A percentile compares a stretch with the other conserved stretches of the same genome.
These are phyloP conservation scores for Ascochyta rabiei DNA, from an alignment of 2,329 filamentous ascomycete species.

Conservation along the genomic window DNA sequence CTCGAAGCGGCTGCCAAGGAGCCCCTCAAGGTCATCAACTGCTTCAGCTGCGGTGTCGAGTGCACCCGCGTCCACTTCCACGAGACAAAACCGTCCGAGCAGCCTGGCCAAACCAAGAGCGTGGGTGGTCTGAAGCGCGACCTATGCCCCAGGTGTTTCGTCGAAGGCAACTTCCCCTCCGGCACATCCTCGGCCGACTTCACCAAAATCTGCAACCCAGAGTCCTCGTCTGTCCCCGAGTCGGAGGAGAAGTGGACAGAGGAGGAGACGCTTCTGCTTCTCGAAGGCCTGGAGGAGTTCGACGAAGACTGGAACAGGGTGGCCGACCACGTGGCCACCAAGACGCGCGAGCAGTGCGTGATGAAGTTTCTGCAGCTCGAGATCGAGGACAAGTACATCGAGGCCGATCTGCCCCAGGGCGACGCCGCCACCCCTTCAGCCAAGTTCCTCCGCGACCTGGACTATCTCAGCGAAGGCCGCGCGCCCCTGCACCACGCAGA, in stretches of 20 bases:
- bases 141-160: slow-evolving; percentile 87
- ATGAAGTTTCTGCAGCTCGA: slow-evolving; percentile 95
- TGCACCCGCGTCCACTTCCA: slow-evolving; percentile 77
- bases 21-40: slow-evolving; percentile 73
- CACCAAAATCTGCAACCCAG: slow-evolving; percentile 86
- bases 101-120: slow-evolving; percentile 57
- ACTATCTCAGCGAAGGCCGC: slow-evolving; percentile 72
- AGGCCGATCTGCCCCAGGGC: slow-evolving; percentile 69
- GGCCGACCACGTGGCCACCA: slow-evolving; percentile 87
- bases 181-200: slow-evolving; percentile 83
- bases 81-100: slow-evolving; percentile 65
- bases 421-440: slow-evolving; percentile 53
- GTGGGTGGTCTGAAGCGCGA: slow-evolving; percentile 74
- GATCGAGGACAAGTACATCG: slow-evolving; percentile 96
- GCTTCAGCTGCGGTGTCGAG: slow-evolving; percentile 90
- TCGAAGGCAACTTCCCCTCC: slow-evolving; percentile 80
- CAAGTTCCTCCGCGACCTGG: slow-evolving; percentile 57
- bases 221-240: slow-evolving; percentile 77
- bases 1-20: slow-evolving; percentile 65
- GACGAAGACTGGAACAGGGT: slow-evolving; percentile 97
- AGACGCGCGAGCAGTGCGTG: slow-evolving; percentile 94
- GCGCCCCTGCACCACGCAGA: slow-evolving; percentile 91
- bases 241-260: slow-evolving; percentile 90
- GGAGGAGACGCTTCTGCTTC: slow-evolving; percentile 82
- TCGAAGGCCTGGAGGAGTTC: slow-evolving; percentile 90